phyloP scores from a whole-genome alignment of 2,329 filamentous ascomycete genomes.

The Aureobasidium sp. region DNA sequence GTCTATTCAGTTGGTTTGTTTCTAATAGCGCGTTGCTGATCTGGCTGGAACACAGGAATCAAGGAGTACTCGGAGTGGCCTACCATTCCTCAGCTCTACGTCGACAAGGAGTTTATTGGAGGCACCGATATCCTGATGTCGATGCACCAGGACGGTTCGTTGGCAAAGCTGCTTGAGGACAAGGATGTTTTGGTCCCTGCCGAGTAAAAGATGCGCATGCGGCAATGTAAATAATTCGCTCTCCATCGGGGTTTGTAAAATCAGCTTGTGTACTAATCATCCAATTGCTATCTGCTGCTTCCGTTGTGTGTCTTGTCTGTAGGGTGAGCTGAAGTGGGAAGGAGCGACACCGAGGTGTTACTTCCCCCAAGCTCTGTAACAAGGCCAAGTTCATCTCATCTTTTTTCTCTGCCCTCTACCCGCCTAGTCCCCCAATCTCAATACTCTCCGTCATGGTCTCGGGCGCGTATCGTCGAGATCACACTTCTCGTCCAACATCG shows the following conservation, averaged over 20 bases:
- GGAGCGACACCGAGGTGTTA: neutral
- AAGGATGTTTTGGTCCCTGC: conserved; percentile 74
- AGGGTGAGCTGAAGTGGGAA: neutral
- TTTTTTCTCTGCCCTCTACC: too few relatives aligned
- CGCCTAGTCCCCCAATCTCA: neutral
- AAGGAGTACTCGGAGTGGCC: conserved; percentile 99
- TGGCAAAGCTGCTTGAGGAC: conserved; percentile 86
- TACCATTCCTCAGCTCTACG: conserved; percentile 93
- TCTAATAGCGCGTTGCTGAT: neutral
- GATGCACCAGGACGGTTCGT: conserved; percentile 93
- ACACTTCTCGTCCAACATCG: neutral
- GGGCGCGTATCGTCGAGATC: neutral
- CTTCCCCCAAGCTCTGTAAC: neutral
- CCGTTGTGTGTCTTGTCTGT: neutral
- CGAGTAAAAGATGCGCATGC: conserved; percentile 34
- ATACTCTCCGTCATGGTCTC: neutral
- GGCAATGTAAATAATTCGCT: conserved; percentile 5
- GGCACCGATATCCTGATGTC: conserved; percentile 96
- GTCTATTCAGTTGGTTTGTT: neutral
- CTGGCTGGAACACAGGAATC: conserved; percentile 57
- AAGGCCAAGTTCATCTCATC: neutral
- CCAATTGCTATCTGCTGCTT: neutral
- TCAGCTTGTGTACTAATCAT: conserved; percentile 7
- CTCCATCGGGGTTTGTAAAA: conserved; percentile 3
- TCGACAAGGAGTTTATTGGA: conserved; percentile 91